phyloP scores from a whole-genome alignment of 306 rosid species.

The Pterocarpus santalinus region DNA sequence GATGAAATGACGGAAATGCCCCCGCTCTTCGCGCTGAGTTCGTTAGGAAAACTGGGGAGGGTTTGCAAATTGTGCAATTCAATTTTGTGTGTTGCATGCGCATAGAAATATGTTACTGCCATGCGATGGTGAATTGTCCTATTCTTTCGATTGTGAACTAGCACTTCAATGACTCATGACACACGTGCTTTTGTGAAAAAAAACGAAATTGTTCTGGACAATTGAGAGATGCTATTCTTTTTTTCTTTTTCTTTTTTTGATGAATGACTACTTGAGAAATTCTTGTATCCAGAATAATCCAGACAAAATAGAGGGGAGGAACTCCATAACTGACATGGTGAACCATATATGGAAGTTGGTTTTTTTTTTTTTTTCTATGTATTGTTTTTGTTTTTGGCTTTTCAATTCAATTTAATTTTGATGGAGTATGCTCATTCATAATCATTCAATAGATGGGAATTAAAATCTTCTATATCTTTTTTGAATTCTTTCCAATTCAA shows the following conservation, averaged over 20 bases:
- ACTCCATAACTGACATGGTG: background rate
- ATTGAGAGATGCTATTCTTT: background rate
- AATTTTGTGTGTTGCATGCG: background rate
- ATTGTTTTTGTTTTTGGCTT: background rate
- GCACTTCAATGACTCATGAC: conserved; percentile 1
- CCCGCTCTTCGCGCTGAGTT: background rate
- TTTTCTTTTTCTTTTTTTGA: background rate
- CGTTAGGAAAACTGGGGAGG: conserved; percentile 1
- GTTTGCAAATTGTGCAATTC: background rate
- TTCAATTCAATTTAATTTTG: no score
- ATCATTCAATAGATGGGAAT: no score
- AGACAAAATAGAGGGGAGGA: background rate
- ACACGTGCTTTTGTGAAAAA: background rate
- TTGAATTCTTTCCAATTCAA: no score
- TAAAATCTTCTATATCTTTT: no score
- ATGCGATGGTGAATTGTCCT: conserved; percentile 31
- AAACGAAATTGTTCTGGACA: background rate
- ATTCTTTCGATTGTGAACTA: conserved; percentile 35
- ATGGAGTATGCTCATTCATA: no score
- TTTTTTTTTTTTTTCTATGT: no score
- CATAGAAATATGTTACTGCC: background rate
- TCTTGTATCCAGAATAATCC: background rate
- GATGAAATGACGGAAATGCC: conserved; percentile 29
- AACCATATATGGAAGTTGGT: no score
- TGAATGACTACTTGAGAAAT: no score